phyloP scores from a whole-genome alignment of 2,329 filamentous ascomycete species.

The Aspergillus fijiensis region DNA sequence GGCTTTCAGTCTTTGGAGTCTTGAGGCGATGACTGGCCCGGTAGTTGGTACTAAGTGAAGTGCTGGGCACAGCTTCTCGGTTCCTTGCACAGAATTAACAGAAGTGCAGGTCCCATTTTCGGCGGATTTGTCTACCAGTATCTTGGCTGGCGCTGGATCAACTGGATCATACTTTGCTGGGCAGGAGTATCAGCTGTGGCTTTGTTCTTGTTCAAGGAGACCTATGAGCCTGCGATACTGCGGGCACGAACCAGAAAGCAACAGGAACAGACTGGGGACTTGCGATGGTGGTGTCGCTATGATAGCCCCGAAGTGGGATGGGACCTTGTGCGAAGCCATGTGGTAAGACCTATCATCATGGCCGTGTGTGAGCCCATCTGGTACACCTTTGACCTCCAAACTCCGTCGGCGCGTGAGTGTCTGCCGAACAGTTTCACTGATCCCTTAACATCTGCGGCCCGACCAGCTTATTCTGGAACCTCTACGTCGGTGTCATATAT shows the following conservation, averaged over 20 bases:
- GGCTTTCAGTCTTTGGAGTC: slow-evolving; percentile 73
- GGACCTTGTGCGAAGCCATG: slow-evolving; percentile 60
- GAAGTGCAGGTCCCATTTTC: slow-evolving; percentile 19
- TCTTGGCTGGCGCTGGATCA: slow-evolving; percentile 78
- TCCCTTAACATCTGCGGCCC: slow-evolving; percentile 1
- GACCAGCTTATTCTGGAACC: slow-evolving; percentile 60
- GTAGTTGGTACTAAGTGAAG: slow-evolving; percentile 29
- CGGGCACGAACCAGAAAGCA: slow-evolving; percentile 52
- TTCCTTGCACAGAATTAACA: too few species aligned
- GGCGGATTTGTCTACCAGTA: slow-evolving; percentile 46
- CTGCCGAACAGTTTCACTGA: too few species aligned
- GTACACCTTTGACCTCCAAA: too few species aligned
- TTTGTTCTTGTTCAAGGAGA: slow-evolving; percentile 63
- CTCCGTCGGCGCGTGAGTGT: too few species aligned
- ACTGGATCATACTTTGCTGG: slow-evolving; percentile 72
- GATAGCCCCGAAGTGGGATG: slow-evolving; percentile 43
- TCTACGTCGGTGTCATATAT: slow-evolving; percentile 69
- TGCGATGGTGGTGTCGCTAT: slow-evolving; percentile 69
- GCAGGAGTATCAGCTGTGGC: slow-evolving; percentile 59
- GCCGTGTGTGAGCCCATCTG: too few species aligned
- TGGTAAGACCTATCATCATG: too few species aligned
- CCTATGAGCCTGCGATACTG: slow-evolving; percentile 49
- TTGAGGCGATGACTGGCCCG: slow-evolving; percentile 74
- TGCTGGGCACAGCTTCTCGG: too few species aligned
- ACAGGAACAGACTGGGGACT: slow-evolving; percentile 63